These are phyloP conservation scores for Coprinopsis marcescibilis DNA, from an alignment of 768 basidiomycete species.

Conservation along the genomic window DNA sequence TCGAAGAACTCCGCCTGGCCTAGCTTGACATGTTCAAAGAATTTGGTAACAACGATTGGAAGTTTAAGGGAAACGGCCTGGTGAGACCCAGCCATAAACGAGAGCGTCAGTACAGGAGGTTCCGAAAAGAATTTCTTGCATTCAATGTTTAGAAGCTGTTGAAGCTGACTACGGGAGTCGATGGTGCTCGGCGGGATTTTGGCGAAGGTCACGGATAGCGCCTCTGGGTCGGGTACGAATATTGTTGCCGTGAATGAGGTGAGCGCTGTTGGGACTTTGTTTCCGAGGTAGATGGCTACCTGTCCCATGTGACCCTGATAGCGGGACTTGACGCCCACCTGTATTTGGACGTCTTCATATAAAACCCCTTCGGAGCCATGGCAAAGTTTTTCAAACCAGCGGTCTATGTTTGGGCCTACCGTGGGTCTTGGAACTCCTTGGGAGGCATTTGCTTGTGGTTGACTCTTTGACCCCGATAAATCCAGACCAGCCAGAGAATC, in stretches of 20 bases:
- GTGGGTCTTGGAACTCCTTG: conserved; percentile 51
- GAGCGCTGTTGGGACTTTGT: conserved; percentile 87
- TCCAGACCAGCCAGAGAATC: conserved; percentile 81
- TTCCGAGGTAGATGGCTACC: conserved; percentile 91
- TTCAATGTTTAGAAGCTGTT: conserved; percentile 90
- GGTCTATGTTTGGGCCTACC: conserved; percentile 68
- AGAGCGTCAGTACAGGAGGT: conserved; percentile 77
- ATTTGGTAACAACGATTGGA: conserved; percentile 85
- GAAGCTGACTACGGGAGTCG: conserved; percentile 78
- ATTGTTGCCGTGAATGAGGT: conserved; percentile 86
- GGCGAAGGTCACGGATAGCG: conserved; percentile 77
- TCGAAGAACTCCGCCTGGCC: conserved; percentile 89
- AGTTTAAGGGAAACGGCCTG: conserved; percentile 80
- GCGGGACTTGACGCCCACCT: conserved; percentile 93
- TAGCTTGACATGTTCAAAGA: conserved; percentile 89
- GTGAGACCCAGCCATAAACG: conserved; percentile 89
- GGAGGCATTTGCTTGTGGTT: conserved; percentile 14
- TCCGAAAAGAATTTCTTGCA: conserved; percentile 82
- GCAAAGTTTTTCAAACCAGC: conserved; percentile 83
- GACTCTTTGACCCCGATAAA: conserved; percentile 30
- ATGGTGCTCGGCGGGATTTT: conserved; percentile 87
- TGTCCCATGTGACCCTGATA: conserved; percentile 95
- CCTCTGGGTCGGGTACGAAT: conserved; percentile 64
- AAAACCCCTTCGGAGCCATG: conserved; percentile 82
- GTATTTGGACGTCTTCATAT: conserved; percentile 93